phyloP scores from a whole-genome alignment of 1,139 yeast genomes.

The Yamadazyma taylorii region DNA sequence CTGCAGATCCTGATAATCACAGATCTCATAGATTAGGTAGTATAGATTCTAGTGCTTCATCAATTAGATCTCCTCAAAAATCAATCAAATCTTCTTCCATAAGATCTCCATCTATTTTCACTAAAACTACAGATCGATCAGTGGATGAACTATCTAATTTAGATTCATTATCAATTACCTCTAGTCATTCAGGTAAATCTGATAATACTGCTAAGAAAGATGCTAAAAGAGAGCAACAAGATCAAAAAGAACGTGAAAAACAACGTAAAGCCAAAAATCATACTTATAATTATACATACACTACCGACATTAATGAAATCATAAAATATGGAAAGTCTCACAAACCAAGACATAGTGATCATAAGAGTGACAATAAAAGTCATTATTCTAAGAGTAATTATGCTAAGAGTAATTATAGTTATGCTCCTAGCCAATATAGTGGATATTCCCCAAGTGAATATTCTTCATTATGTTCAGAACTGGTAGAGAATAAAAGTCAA shows the following conservation, averaged over 20 bases:
- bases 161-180: constrained; percentile 13
- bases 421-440: constrained; percentile 4
- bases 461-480: constrained; percentile 8
- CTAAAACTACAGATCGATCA: constrained; percentile 6
- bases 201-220: constrained; percentile 1
- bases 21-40: constrained; percentile 4
- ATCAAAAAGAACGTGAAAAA: background rate
- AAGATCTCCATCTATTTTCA: constrained; percentile 9
- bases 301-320: constrained; percentile 15
- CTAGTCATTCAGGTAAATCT: constrained; percentile 9
- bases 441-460: constrained; percentile 5
- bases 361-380: background rate
- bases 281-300: constrained; percentile 14
- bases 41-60: constrained; percentile 4
- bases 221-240: background rate
- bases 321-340: constrained; percentile 9
- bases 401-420: background rate
- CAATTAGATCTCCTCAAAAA: constrained; percentile 4
- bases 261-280: constrained; percentile 2
- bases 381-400: background rate
- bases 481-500: background rate
- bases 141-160: constrained; percentile 16
- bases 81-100: constrained; percentile 1
- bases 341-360: background rate
- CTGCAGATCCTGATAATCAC: background rate